These are phyloP conservation scores for Calophaca sinica DNA, from an alignment of 306 rosid genomes.

Conservation along the genomic window DNA sequence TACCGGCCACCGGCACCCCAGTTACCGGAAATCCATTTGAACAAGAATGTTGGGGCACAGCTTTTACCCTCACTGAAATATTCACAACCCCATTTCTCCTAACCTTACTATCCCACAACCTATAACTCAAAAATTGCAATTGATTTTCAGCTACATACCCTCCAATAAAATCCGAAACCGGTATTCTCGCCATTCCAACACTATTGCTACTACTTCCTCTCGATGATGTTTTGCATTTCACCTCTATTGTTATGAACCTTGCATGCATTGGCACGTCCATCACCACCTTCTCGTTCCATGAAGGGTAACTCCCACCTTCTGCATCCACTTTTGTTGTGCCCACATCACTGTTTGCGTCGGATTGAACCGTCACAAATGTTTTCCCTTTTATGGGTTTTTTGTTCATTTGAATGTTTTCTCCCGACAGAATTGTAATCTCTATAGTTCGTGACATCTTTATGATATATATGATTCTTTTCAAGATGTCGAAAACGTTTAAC, in stretches of 20 bases:
- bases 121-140: conserved; percentile 72
- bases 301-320: conserved; percentile 60
- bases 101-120: conserved; percentile 68
- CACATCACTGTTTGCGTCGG: conserved; percentile 33
- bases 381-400: conserved; percentile 50
- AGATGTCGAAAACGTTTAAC: no score
- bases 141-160: conserved; percentile 59
- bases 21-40: conserved; percentile 4
- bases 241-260: conserved; percentile 49
- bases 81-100: conserved; percentile 75
- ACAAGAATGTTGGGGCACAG: not conserved
- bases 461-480: no score
- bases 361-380: conserved; percentile 55
- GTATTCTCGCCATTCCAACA: conserved; percentile 60
- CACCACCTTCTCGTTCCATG: conserved; percentile 66
- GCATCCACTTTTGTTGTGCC: conserved; percentile 45
- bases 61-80: conserved; percentile 62
- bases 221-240: conserved; percentile 54
- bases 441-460: conserved; percentile 42
- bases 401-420: conserved; percentile 57
- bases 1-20: conserved; percentile 36
- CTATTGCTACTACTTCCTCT: conserved; percentile 38
- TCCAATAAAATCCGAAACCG: conserved; percentile 61
- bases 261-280: conserved; percentile 59
- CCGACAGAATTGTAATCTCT: conserved; percentile 67